Conservation (phyloP, 2,329 filamentous ascomycete species). For the Penicillium sclerotiorum region DNA sequence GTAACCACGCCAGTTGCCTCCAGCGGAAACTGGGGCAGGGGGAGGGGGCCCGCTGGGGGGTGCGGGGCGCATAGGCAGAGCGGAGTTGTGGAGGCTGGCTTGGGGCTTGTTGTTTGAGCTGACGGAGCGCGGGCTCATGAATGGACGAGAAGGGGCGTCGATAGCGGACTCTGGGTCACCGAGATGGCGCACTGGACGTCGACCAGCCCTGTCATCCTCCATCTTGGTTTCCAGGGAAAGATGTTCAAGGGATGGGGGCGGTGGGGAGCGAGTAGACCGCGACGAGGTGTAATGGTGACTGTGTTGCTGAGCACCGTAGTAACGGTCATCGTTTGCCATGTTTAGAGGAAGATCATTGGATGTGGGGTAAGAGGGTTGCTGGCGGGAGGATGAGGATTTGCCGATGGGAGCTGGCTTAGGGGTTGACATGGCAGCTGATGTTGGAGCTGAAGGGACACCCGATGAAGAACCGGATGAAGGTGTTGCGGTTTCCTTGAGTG, state of each 20-base stretch:
- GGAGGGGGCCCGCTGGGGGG: conserved; percentile 63
- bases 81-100: conserved; percentile 54
- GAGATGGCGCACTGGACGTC: conserved; percentile 32
- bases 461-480: conserved; percentile 51
- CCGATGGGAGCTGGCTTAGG: conserved; percentile 39
- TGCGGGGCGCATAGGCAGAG: conserved; percentile 65
- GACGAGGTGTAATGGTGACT: conserved; percentile 26
- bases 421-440: conserved; percentile 15
- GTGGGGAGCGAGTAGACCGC: conserved; percentile 34
- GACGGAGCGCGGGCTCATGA: conserved; percentile 42
- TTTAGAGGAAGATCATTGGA: conserved; percentile 70
- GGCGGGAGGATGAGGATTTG: conserved; percentile 24
- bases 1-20: conserved; percentile 31
- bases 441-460: conserved; percentile 41
- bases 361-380: conserved; percentile 19
- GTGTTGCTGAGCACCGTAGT: conserved; percentile 23
- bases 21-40: conserved; percentile 52
- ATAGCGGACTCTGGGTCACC: conserved; percentile 42
- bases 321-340: conserved; percentile 35
- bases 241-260: conserved; percentile 46
- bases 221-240: conserved; percentile 47
- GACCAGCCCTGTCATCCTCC: conserved; percentile 30
- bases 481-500: conserved; percentile 58
- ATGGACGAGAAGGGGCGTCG: conserved; percentile 40
- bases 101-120: conserved; percentile 41